Percentiles rank a stretch among this genome's conserved stretches.
Conservation (phyloP, 148 eudicot genomes). For the Rhododendron molle region DNA sequence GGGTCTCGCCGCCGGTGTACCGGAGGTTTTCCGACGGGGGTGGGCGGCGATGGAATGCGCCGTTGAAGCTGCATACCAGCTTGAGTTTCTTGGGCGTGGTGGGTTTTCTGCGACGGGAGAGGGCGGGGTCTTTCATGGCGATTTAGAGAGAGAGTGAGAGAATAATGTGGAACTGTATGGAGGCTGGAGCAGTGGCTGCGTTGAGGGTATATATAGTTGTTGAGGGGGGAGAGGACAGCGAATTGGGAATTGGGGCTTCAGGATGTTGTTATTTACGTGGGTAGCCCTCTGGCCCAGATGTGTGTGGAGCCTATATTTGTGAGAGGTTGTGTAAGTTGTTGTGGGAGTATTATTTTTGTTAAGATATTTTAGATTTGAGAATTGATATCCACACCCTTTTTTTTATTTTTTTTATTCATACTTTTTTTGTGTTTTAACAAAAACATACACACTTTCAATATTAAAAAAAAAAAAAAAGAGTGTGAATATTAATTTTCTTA, state of each 20-base stretch:
- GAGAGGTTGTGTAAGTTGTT: too few species aligned
- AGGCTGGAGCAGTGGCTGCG: not conserved
- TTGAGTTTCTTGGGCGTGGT: slow-evolving; percentile 12
- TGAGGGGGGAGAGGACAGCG: not conserved
- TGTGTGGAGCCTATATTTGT: too few species aligned
- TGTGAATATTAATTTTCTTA: too few species aligned
- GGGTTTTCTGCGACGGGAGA: slow-evolving; percentile 2
- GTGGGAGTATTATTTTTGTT: too few species aligned
- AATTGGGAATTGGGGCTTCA: not conserved
- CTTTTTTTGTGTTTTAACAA: too few species aligned
- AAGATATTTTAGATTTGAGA: too few species aligned
- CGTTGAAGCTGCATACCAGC: slow-evolving; percentile 24
- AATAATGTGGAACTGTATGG: not conserved
- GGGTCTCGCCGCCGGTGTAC: slow-evolving; percentile 34
- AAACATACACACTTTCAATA: too few species aligned
- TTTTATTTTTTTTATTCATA: too few species aligned
- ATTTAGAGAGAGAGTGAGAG: not conserved
- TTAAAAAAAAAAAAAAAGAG: too few species aligned
- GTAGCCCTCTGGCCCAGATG: not conserved
- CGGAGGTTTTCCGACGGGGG: slow-evolving; percentile 14
- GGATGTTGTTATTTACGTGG: not conserved
- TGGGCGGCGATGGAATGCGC: slow-evolving; percentile 13
- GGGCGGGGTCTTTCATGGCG: slow-evolving; percentile 17
- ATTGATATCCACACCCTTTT: too few species aligned
- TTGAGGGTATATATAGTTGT: not conserved